A percentile compares a stretch with the other conserved stretches of the same genome.
Evolutionary conservation across 495 filamentous ascomycete species (phyloP).

Genomic region (Hypoxylon crocopeplum): DNA sequence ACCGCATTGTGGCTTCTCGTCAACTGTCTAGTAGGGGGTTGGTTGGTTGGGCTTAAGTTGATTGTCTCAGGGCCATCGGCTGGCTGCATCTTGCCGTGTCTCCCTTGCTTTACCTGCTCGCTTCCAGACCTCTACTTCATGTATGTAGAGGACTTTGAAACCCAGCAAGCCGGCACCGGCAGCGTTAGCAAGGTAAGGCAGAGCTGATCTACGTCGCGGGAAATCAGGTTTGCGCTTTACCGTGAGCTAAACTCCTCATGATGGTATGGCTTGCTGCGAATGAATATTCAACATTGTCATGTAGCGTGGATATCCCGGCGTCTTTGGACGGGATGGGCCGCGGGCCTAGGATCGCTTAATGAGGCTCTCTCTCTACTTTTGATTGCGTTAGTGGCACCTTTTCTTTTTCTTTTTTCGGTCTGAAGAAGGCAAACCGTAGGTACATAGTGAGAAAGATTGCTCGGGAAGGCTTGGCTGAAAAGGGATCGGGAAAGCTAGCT

Average conservation of each 20-base stretch:
- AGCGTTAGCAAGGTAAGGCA: too few relatives aligned
- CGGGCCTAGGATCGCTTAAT: background rate
- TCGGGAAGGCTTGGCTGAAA: slow-evolving; percentile 1
- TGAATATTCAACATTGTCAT: background rate
- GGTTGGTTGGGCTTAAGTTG: slow-evolving; percentile 11
- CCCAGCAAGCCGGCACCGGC: too few relatives aligned
- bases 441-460: background rate
- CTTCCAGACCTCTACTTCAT: slow-evolving; percentile 15
- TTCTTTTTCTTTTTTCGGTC: too few relatives aligned
- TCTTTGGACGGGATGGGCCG: slow-evolving; percentile 14
- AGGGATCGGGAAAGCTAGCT: background rate
- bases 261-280: background rate
- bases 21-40: slow-evolving; percentile 3
- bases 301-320: slow-evolving; percentile 13
- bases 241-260: too few relatives aligned
- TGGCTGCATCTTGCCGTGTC: slow-evolving; percentile 33
- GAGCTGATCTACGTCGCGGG: too few relatives aligned
- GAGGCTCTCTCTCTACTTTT: background rate
- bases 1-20: slow-evolving; percentile 1
- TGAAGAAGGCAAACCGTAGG: background rate
- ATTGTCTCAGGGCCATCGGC: slow-evolving; percentile 30
- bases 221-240: too few relatives aligned
- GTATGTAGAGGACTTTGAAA: too few relatives aligned
- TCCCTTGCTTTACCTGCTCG: slow-evolving; percentile 15
- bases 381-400: too few relatives aligned